A percentile compares a stretch with the other conserved stretches of the same genome.
phyloP scores from a whole-genome alignment of 495 filamentous ascomycete species.

The Aspergillus taichungensis region DNA sequence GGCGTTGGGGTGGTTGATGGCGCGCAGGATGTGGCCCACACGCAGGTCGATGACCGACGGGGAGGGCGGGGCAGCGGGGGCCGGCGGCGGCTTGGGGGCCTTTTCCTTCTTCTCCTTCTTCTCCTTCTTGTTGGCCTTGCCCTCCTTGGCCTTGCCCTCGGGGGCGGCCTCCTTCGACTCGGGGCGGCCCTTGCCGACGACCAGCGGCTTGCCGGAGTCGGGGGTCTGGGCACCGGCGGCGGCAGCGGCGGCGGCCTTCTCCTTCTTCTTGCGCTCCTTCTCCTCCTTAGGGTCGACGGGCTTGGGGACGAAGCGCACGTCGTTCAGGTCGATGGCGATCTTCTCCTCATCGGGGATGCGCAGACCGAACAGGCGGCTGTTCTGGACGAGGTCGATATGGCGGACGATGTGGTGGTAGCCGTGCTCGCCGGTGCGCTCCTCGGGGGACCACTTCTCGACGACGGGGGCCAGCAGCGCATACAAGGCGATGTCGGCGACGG shows the following conservation, averaged over 20 bases:
- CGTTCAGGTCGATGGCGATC: slow-evolving; percentile 65
- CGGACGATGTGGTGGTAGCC: slow-evolving; percentile 90
- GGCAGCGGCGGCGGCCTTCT: slow-evolving; percentile 56
- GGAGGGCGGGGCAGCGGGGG: slow-evolving; percentile 60
- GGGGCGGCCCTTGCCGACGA: slow-evolving; percentile 41
- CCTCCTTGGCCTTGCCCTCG: slow-evolving; percentile 33
- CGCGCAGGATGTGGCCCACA: slow-evolving; percentile 94
- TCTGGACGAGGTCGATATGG: slow-evolving; percentile 90
- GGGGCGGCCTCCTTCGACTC: slow-evolving; percentile 27
- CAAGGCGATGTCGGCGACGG: slow-evolving; percentile 77
- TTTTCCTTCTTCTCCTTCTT: slow-evolving; percentile 74
- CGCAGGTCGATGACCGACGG: slow-evolving; percentile 87
- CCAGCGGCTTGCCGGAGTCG: slow-evolving; percentile 21
- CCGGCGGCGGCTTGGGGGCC: slow-evolving; percentile 52
- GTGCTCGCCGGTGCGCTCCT: slow-evolving; percentile 84
- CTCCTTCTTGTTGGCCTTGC: slow-evolving; percentile 66
- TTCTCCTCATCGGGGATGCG: slow-evolving; percentile 66
- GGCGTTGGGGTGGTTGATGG: slow-evolving; percentile 89
- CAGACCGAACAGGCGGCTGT: slow-evolving; percentile 67
- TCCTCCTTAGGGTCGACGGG: slow-evolving; percentile 77
- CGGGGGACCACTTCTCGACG: slow-evolving; percentile 71
- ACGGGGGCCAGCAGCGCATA: slow-evolving; percentile 73
- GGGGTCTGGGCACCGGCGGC: slow-evolving; percentile 15
- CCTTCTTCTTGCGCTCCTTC: slow-evolving; percentile 82
- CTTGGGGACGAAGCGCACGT: slow-evolving; percentile 74